These are phyloP conservation scores for Pseudopyrenochaeta lycopersici DNA, from an alignment of 2,329 filamentous ascomycete species.

Conservation along the genomic window DNA sequence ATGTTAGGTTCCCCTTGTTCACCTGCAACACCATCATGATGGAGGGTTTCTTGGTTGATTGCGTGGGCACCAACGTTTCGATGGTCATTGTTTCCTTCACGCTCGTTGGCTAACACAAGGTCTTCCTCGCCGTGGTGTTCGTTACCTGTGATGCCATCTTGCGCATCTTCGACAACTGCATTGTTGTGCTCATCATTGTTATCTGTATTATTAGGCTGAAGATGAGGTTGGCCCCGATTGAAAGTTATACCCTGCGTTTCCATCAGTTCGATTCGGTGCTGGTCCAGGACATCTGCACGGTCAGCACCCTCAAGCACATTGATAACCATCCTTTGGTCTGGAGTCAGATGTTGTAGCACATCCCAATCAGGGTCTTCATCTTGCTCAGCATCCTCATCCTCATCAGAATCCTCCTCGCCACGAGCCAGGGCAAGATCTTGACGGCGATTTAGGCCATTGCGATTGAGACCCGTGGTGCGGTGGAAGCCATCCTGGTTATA, in stretches of 20 bases:
- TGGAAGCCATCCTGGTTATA: constrained; percentile 46
- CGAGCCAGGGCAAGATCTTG: constrained; percentile 13
- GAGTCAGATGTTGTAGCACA: constrained; percentile 24
- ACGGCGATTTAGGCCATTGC: constrained; percentile 28
- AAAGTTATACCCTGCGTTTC: constrained; percentile 23
- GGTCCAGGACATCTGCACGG: constrained; percentile 22
- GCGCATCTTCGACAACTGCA: not conserved
- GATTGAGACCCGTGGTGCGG: constrained; percentile 34
- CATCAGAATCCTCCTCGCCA: constrained; percentile 4
- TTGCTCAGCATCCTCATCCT: constrained; percentile 17
- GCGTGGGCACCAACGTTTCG: not conserved
- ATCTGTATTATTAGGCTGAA: not conserved
- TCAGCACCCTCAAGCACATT: constrained; percentile 12
- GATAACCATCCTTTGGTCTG: constrained; percentile 14
- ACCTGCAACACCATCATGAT: too few species aligned
- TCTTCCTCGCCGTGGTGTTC: not conserved
- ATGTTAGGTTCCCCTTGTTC: too few species aligned
- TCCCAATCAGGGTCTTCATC: constrained; percentile 18
- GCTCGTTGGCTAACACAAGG: too few species aligned
- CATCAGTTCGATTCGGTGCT: constrained; percentile 26
- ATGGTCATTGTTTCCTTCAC: not conserved
- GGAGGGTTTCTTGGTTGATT: too few species aligned
- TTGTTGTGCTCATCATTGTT: not conserved
- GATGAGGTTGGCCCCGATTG: not conserved
- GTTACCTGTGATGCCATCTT: not conserved